Conservation (phyloP, 176 grass and related monocot genomes). For the Eleusine indica region DNA sequence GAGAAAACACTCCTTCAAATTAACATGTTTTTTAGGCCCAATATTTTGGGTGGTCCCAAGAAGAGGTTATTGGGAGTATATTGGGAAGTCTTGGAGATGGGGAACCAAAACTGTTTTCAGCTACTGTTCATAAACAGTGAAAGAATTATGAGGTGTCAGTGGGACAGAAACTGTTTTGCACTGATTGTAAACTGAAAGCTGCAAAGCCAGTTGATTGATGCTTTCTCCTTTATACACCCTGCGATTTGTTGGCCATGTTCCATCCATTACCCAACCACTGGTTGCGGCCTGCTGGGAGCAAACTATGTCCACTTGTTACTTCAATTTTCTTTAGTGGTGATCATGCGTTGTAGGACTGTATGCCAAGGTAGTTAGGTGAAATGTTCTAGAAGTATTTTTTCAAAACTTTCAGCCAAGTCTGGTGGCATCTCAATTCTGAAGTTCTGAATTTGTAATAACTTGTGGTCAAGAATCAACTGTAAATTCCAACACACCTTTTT, state of each 20-base stretch:
- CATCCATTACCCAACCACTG: not conserved
- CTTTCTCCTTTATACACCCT: constrained; percentile 31
- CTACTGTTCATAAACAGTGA: too few species aligned
- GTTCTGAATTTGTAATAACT: not conserved
- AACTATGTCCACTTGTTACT: not conserved
- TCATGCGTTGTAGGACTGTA: not conserved
- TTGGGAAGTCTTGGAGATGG: too few species aligned
- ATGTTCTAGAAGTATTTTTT: not conserved
- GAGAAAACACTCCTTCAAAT: too few species aligned
- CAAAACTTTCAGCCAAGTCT: too few species aligned
- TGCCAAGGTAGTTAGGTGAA: not conserved
- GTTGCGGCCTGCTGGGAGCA: not conserved
- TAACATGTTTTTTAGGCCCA: too few species aligned
- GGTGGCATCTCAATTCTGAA: not conserved
- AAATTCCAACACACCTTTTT: too few species aligned
- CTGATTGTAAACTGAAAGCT: not conserved
- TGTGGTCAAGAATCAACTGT: not conserved
- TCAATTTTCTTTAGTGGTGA: not conserved
- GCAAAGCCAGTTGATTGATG: not conserved
- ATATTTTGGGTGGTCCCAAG: too few species aligned
- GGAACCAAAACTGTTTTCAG: not conserved
- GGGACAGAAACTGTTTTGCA: not conserved
- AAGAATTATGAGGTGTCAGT: not conserved
- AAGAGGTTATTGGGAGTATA: too few species aligned
- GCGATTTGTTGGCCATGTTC: not conserved